Base-by-base conservation (phyloP, 805 yeast genomes). In the Pichia sporocuriosa region DNA sequence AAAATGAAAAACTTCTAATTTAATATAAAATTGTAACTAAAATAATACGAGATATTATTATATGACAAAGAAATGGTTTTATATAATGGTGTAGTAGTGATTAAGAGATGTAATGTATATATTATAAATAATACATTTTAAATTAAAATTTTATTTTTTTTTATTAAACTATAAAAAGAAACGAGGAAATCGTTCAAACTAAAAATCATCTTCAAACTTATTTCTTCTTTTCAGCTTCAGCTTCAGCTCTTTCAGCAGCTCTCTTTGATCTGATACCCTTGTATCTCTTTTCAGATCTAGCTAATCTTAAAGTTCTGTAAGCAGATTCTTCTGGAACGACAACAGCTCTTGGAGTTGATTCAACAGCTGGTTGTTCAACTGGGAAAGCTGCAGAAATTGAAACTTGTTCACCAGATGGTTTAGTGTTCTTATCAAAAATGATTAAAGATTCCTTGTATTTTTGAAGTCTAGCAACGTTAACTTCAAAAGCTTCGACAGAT, bases 191-290 rank as follows among this genome's bases (percentile, higher is more conserved):
- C n/a, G 7, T 17, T 30, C 8, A 17, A 17, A 16, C 17, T 30
- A 26, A 26, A 12, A 32, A 29, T 32, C 23, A n/a, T n/a, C 29
- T 46, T 34, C 30, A 49, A 20, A 46, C 62, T 81, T 85, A 87
- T 82, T 87, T 87, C 89, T 89, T 89, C 90, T 89, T 89, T 66
- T 88, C 96, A 75, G 95, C 95, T 78, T 89, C 98, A 70, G 97
- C 97, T 77, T 87, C 97, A 70, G 96, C 97, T 78, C 79, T 79
- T 59, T 89, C 97, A 68, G 70, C 80, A 65, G 95, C 95, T 77
- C 96, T 84, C 94, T 90, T 93, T 69, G 81, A 97, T 76, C 95
- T 88, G 75, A 79, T 76, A 79, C 99, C 99, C 70, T 71, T 77
- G 84, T 77, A 84, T 73, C 78, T 87, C 81, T 90, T 87, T 63